Base-by-base conservation (phyloP, 2,329 filamentous ascomycete species). In the Arthrobotrys iridis region DNA sequence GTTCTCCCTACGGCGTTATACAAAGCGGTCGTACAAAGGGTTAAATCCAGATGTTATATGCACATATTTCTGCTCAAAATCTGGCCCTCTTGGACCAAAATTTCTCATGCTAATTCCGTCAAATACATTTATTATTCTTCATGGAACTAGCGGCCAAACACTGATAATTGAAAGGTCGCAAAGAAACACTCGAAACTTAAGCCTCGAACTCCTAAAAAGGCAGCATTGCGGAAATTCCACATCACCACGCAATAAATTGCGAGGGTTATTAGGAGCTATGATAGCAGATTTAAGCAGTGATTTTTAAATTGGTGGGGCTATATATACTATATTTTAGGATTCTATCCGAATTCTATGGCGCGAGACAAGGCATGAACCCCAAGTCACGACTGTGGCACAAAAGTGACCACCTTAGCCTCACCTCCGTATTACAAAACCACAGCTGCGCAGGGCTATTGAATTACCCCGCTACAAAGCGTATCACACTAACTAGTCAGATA, bases 381-480 rank as follows among this genome's bases (percentile, higher is more conserved):
- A 10, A 26, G 28, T 22, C 8, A 30, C 15, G 24, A 10, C 11
- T 37, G 50, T 55, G 50, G 50, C 50, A 37, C 30, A 30, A 55
- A 55, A 5, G 28, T 5, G 28, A 33, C 4, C 28, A 5, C 28
- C 4, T 5, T 10, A 33, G 3, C 50, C 6, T 37, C 50, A 37
- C 50, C 50, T 22, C 40, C 40, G 2, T 10, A 8, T 18, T 4
- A 10, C 28, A 55, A 55, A 55, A 2, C n/a, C 48, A n/a, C n/a
- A n/a, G n/a, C n/a, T n/a, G n/a, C n/a, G n/a, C n/a, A n/a, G n/a
- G n/a, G n/a, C n/a, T n/a, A 13, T 48, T 7, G n/a, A 48, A 28
- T 48, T 52, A 52, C 46, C 46, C 46, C 46, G 46, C 46, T 20
- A 52, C 33, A 52, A 35, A n/a, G 15, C 46, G 46, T 52, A 52